Base-by-base conservation (phyloP, 768 basidiomycete genomes). In the Kwoniella bestiolae region DNA sequence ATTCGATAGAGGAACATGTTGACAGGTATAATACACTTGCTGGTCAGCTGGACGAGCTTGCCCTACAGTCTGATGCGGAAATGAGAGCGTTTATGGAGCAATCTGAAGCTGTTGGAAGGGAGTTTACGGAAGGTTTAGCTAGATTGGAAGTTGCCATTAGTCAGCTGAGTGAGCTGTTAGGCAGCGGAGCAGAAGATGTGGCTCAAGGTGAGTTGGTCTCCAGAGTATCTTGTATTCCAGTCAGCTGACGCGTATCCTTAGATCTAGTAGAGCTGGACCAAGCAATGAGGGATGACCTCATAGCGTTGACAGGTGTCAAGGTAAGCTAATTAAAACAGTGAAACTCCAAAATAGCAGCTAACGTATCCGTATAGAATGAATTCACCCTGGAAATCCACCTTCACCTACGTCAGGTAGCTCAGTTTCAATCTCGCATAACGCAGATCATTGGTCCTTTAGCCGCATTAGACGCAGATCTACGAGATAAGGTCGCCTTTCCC, bases 401-500 rank as follows among this genome's bases (percentile, higher is more conserved):
- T 9, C 83, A 85, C 16, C 84, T 98, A 5, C 88, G 89, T 41
- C 87, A 86, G 61, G 90, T 96, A 67, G 90, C 91, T 66, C 76
- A 83, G 14, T 83, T 96, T 34, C 96, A 98, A 80, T 88, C 88
- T 65, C 88, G 90, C 62, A 85, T 97, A 41, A 86, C 93, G 1
- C 84, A 87, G 41, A 82, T 96, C 2, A 91, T 92, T 5, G 81
- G 85, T 1, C 82, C 84, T 1, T 82, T 98, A 31, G 83, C 85
- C 0, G 80, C 83, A 2, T 83, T 97, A 1, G 91, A 94, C 75
- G 76, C 85, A 0, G 88, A 87, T 74, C 87, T 94, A 70, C 85
- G 62, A 25, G 66, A 69, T 29, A 79, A 80, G 75, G 91, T 88
- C 31, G 90, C 89, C 64, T 97, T 97, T 77, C 85, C 89, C n/a